Conservation (phyloP, 352 stramenopile species). For the Globisporangium perplexum region DNA sequence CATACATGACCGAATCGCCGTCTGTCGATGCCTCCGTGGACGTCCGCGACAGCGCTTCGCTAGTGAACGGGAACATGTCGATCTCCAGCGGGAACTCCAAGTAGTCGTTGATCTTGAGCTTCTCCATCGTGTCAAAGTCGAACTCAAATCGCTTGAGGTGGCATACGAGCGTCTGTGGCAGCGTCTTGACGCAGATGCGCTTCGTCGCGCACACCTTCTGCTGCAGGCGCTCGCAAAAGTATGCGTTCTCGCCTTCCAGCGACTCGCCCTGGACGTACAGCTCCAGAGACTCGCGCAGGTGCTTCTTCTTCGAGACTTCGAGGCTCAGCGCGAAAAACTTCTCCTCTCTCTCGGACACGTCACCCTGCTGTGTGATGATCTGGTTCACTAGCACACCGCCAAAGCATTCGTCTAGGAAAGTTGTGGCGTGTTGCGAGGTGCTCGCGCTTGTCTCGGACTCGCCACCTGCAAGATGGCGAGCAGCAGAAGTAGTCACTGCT, state of each 20-base stretch:
- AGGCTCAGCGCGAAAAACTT: slow-evolving; percentile 82
- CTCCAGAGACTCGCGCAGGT: slow-evolving; percentile 50
- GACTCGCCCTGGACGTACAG: slow-evolving; percentile 73
- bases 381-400: slow-evolving; percentile 78
- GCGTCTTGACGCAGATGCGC: slow-evolving; percentile 74
- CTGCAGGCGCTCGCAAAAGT: slow-evolving; percentile 64
- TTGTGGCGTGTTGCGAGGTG: background rate
- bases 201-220: slow-evolving; percentile 78
- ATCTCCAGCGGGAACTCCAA: slow-evolving; percentile 82
- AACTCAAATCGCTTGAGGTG: slow-evolving; percentile 89
- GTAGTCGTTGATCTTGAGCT: slow-evolving; percentile 84
- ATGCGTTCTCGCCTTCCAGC: slow-evolving; percentile 74
- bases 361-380: slow-evolving; percentile 67
- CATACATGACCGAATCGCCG: slow-evolving; percentile 47
- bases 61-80: slow-evolving; percentile 90
- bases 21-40: background rate
- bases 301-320: slow-evolving; percentile 68
- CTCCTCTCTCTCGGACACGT: slow-evolving; percentile 78
- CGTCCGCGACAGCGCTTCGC: slow-evolving; percentile 30
- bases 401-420: slow-evolving; percentile 48
- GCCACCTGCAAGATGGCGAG: background rate
- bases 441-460: background rate
- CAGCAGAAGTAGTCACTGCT: background rate
- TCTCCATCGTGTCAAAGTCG: slow-evolving; percentile 87
- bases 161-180: slow-evolving; percentile 74